phyloP scores from a whole-genome alignment of 2,329 filamentous ascomycete genomes.

The Colletotrichum coccodes region DNA sequence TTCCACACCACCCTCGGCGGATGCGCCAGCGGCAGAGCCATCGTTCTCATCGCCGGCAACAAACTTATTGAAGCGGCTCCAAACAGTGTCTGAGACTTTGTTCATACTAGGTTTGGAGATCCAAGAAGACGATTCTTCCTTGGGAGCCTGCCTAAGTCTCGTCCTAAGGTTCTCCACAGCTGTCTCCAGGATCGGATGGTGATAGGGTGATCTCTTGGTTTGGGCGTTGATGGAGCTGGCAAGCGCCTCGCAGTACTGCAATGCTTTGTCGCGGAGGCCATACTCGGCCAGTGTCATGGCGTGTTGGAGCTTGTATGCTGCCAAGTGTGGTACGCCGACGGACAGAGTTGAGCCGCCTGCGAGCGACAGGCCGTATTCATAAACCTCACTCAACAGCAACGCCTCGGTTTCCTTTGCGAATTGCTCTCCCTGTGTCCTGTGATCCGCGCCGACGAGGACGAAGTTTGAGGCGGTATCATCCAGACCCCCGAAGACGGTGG shows the following conservation, averaged over 20 bases:
- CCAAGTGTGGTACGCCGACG: slow-evolving; percentile 79
- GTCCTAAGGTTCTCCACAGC: slow-evolving; percentile 86
- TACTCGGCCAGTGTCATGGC: slow-evolving; percentile 86
- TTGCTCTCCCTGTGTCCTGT: slow-evolving; percentile 75
- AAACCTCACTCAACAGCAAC: slow-evolving; percentile 94
- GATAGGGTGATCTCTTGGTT: slow-evolving; percentile 87
- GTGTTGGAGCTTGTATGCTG: slow-evolving; percentile 91
- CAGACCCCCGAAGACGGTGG: slow-evolving; percentile 79
- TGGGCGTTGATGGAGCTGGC: slow-evolving; percentile 79
- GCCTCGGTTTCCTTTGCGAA: slow-evolving; percentile 85
- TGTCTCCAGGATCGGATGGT: slow-evolving; percentile 78
- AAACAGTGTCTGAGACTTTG: slow-evolving; percentile 90
- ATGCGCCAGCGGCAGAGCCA: slow-evolving; percentile 65
- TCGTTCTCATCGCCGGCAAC: slow-evolving; percentile 90
- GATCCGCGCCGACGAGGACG: slow-evolving; percentile 87
- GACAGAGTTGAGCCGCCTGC: slow-evolving; percentile 61
- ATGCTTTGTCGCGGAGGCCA: slow-evolving; percentile 83
- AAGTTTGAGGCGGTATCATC: slow-evolving; percentile 85
- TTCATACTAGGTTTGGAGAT: slow-evolving; percentile 96
- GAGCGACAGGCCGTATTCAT: slow-evolving; percentile 88
- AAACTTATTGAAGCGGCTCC: slow-evolving; percentile 95
- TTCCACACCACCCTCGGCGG: slow-evolving; percentile 66
- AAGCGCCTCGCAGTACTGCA: slow-evolving; percentile 92
- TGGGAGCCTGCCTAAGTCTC: slow-evolving; percentile 85
- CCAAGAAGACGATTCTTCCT: slow-evolving; percentile 85